Evolutionary conservation across 169 alveolate species (phyloP), one percentile per base, ranked within the genome.

Genomic region (Cryptosporidium meleagridis): DNA sequence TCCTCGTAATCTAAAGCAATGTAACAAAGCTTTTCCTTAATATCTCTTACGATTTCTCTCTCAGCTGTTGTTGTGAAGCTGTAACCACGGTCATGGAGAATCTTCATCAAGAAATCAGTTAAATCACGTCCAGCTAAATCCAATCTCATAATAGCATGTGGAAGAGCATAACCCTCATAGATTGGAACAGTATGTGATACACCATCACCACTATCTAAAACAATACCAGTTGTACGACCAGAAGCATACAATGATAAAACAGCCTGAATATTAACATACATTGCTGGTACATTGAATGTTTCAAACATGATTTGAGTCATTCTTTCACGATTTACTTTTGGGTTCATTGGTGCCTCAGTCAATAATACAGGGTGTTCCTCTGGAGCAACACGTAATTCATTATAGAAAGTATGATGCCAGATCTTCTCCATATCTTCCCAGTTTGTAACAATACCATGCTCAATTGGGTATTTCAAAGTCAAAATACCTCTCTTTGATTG

Each of bases 361-460:
- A 98, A 91, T 73, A 98, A 93, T 23, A 98, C 96, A 2, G 99
- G 99, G 93, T 95, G 98, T 71, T 98, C 99, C 91, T 96, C 98
- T 51, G 99, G 98, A 21, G 98, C 92, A 53, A 97, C 97, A 93
- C 99, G 96, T 70, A 98, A 96, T 91, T 98, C 99, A 85, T 97
- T 96, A 94, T 95, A 97, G 97, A 98, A 99, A 65, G 98, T 96
- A 93, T 98, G 99, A 85, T 97, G 98, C 99, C 99, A 98, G 75
- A 98, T 96, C 92, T 96, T 97, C 93, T 98, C 99, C 99, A 99
- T 98, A 70, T 97, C 99, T 75, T 98, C 99, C 99, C 99, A 99
- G 93, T 98, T 97, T 68, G 99, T 96, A 23, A 99, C 99, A 85
- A 98, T 97, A 55, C 99, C 99, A 93, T 97, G 99, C 95, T 97